Evolutionary conservation across 169 alveolate genomes (phyloP).

Genomic region (Plasmodium ovale): DNA sequence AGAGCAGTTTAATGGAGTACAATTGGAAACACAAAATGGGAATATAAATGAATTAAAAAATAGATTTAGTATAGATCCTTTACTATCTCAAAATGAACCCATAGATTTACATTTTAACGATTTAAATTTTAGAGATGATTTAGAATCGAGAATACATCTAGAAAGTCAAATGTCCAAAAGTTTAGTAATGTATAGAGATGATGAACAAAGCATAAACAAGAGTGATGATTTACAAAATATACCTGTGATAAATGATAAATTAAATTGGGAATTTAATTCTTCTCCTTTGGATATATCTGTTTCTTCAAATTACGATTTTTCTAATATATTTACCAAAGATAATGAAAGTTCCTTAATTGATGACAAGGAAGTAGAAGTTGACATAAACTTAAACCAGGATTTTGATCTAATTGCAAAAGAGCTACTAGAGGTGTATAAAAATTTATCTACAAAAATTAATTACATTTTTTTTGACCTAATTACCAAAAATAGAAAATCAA

Average conservation of each 20-base stretch:
- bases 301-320: constrained; percentile 24
- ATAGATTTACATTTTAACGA: constrained; percentile 52
- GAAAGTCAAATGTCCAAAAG: constrained; percentile 73
- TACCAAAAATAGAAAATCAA: constrained; percentile 54
- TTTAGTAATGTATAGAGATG: constrained; percentile 19
- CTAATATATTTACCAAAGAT: constrained; percentile 47
- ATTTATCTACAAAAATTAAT: constrained; percentile 59
- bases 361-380: constrained; percentile 18
- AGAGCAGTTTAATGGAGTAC: constrained; percentile 36
- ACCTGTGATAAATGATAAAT: constrained; percentile 23
- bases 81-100: constrained; percentile 51
- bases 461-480: constrained; percentile 66
- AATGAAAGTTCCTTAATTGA: constrained; percentile 59
- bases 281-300: constrained; percentile 40
- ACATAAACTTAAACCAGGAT: constrained; percentile 61
- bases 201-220: constrained; percentile 9
- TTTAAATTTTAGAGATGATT: constrained; percentile 49
- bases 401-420: constrained; percentile 69
- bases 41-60: constrained; percentile 23
- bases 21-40: constrained; percentile 12
- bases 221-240: constrained; percentile 28
- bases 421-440: constrained; percentile 58
- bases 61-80: constrained; percentile 52
- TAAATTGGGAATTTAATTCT: constrained; percentile 59
- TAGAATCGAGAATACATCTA: constrained; percentile 41